Conservation (phyloP, 106 monocot species). For the Platanthera zijinensis region DNA sequence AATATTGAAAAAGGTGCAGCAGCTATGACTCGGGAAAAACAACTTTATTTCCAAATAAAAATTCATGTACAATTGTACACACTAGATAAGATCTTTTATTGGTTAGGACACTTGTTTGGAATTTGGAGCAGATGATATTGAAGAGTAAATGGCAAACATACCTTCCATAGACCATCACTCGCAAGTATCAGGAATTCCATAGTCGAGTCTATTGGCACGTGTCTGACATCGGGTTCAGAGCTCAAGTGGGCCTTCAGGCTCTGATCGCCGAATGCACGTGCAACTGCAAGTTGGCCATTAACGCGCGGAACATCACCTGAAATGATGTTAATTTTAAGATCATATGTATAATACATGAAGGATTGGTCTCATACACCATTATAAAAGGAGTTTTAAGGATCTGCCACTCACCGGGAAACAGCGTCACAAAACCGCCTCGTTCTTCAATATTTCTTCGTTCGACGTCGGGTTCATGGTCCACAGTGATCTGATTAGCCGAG, state of each 20-base stretch:
- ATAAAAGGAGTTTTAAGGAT: not conserved
- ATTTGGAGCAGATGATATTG: not conserved
- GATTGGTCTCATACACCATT: not conserved
- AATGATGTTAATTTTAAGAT: not conserved
- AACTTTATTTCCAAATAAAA: not conserved
- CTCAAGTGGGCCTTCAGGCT: slow-evolving; percentile 52
- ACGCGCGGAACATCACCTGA: slow-evolving; percentile 39
- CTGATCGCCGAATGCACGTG: slow-evolving; percentile 60
- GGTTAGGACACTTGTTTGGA: not conserved
- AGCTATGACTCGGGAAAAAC: not conserved
- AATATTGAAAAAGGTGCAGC: no score
- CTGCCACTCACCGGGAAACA: slow-evolving; percentile 37
- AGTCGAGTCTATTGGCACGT: slow-evolving; percentile 18
- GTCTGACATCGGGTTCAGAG: slow-evolving; percentile 51
- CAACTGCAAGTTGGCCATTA: slow-evolving; percentile 57
- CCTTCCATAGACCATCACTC: slow-evolving; percentile 61
- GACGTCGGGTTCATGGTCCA: slow-evolving; percentile 57
- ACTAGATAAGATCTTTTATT: not conserved
- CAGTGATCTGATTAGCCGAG: slow-evolving; percentile 44
- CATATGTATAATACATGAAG: not conserved
- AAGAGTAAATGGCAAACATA: slow-evolving; percentile 1
- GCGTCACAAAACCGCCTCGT: slow-evolving; percentile 58
- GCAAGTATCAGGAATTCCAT: slow-evolving; percentile 42
- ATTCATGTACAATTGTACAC: not conserved
- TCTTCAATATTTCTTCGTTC: slow-evolving; percentile 42